Evolutionary conservation across 352 stramenopile species (phyloP).

Genomic region (Elongisporangium anandrum): DNA sequence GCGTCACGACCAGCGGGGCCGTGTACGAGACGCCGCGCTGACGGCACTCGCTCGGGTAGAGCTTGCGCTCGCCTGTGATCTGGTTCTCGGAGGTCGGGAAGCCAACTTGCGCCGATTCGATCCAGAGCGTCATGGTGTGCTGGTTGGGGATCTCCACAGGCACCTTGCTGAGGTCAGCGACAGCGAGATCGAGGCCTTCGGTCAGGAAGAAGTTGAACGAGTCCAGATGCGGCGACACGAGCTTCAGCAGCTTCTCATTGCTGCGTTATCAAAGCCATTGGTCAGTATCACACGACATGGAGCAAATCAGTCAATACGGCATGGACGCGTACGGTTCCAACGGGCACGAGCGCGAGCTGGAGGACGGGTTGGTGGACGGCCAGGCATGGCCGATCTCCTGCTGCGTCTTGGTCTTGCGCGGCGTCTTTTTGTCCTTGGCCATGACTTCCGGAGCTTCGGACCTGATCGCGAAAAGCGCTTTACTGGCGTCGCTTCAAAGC

Average conservation of each 20-base stretch:
- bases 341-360: constrained; percentile 64
- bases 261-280: constrained; percentile 19
- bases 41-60: constrained; percentile 94
- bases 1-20: constrained; percentile 91
- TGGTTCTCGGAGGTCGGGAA: constrained; percentile 83
- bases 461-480: constrained; percentile 3
- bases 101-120: constrained; percentile 95
- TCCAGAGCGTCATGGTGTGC: constrained; percentile 78
- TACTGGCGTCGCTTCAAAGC: constrained; percentile 7
- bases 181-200: constrained; percentile 90
- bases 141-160: constrained; percentile 90
- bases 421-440: constrained; percentile 46
- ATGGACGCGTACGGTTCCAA: constrained; percentile 42
- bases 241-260: constrained; percentile 81
- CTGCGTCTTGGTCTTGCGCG: constrained; percentile 20
- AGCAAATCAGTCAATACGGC: neutral
- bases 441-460: constrained; percentile 15
- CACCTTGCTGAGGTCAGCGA: constrained; percentile 89
- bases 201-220: constrained; percentile 98
- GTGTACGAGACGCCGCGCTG: constrained; percentile 97
- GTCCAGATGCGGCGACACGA: constrained; percentile 96
- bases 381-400: constrained; percentile 46
- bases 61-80: constrained; percentile 80
- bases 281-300: constrained; percentile 4
- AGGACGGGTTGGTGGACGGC: constrained; percentile 81